A percentile compares a stretch with the other conserved stretches of the same genome.
Evolutionary conservation across 108 stramenopile genomes (phyloP).

Genomic region (Hondaea fermentalgiana): DNA sequence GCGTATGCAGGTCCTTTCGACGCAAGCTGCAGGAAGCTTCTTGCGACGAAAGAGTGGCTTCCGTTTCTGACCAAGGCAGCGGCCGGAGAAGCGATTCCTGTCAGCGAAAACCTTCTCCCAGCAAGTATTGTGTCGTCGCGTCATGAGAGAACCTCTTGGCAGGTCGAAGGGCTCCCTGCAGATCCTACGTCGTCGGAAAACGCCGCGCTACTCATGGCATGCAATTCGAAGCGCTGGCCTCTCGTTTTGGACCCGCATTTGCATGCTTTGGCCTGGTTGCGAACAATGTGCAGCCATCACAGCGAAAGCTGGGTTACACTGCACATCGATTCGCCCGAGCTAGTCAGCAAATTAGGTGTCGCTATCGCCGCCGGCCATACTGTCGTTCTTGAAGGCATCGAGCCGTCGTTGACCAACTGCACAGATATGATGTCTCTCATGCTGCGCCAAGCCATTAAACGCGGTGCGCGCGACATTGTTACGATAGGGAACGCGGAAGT

Average conservation of each 20-base stretch:
- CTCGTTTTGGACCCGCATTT: conserved; percentile 75
- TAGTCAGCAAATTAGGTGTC: conserved; percentile 56
- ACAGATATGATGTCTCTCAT: conserved; percentile 67
- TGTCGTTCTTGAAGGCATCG: conserved; percentile 66
- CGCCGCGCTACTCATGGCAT: conserved; percentile 45
- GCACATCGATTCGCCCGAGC: conserved; percentile 56
- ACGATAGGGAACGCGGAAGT: conserved; percentile 70
- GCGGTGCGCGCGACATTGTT: conserved; percentile 53
- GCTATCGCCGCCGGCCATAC: conserved; percentile 60
- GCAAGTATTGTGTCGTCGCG: conserved; percentile 39
- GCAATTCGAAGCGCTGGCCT: conserved; percentile 47
- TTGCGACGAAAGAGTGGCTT: conserved; percentile 51
- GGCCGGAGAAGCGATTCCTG: conserved; percentile 20
- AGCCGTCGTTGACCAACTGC: conserved; percentile 47
- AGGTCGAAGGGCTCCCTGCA: conserved; percentile 47
- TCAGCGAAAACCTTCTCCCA: conserved; percentile 32
- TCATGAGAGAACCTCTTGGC: conserved; percentile 61
- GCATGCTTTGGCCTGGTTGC: conserved; percentile 62
- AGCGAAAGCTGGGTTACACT: conserved; percentile 52
- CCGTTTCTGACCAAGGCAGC: conserved; percentile 48
- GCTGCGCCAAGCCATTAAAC: conserved; percentile 63
- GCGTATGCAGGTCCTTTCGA: conserved; percentile 69
- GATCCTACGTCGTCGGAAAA: conserved; percentile 57
- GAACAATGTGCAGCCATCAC: conserved; percentile 31
- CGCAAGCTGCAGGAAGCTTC: conserved; percentile 53